Evolutionary conservation across 495 filamentous ascomycete species (phyloP).

Genomic region (Podospora appendiculata): DNA sequence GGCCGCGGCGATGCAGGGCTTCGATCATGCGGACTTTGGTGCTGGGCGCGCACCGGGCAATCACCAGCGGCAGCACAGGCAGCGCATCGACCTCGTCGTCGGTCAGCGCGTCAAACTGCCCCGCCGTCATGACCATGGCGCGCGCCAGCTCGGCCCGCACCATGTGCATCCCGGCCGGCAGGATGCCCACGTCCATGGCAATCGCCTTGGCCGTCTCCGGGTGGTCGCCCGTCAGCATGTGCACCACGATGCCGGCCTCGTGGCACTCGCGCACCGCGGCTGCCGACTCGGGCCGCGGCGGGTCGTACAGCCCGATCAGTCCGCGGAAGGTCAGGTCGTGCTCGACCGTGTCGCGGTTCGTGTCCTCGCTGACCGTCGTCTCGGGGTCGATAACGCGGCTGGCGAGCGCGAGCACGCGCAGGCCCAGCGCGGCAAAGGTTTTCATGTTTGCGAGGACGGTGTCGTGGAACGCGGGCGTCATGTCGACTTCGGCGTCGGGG

Average conservation of each 20-base stretch:
- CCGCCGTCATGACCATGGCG: conserved; percentile 56
- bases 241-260: conserved; percentile 63
- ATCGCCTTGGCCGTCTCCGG: conserved; percentile 68
- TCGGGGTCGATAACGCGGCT: conserved; percentile 26
- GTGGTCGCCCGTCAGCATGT: conserved; percentile 82
- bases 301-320: conserved; percentile 64
- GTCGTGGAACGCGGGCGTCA: conserved; percentile 53
- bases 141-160: conserved; percentile 43
- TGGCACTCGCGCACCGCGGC: conserved; percentile 60
- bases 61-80: conserved; percentile 53
- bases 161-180: conserved; percentile 49
- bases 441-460: conserved; percentile 56
- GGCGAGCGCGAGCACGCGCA: conserved; percentile 69
- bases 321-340: conserved; percentile 53
- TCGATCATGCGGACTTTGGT: conserved; percentile 65
- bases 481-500: conserved; percentile 32
- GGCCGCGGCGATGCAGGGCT: conserved; percentile 52
- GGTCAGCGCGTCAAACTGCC: conserved; percentile 50
- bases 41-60: conserved; percentile 56
- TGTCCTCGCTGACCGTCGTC: conserved; percentile 19
- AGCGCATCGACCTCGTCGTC: conserved; percentile 50
- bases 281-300: conserved; percentile 59
- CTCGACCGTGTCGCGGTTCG: conserved; percentile 43
- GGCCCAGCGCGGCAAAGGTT: conserved; percentile 57
- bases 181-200: conserved; percentile 66